Conservation (phyloP, 305 asterid species). For the Euphrasia arctica region DNA sequence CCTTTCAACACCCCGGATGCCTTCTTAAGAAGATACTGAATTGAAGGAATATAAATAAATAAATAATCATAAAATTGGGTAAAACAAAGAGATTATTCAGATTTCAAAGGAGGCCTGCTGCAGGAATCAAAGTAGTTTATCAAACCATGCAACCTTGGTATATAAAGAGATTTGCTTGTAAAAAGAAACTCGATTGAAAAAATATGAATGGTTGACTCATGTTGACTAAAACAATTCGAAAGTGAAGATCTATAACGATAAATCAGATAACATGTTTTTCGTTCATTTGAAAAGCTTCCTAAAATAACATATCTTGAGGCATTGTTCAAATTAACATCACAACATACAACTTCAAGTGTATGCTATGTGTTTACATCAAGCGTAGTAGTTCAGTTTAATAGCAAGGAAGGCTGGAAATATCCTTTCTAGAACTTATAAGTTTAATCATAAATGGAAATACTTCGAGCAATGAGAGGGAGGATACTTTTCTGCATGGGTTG, state of each 20-base stretch:
- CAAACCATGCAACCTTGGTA: slow-evolving; percentile 8
- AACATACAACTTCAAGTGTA: background rate
- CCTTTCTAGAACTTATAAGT: slow-evolving; percentile 19
- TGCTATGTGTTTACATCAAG: slow-evolving; percentile 1
- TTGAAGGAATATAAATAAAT: slow-evolving; percentile 18
- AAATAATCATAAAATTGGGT: slow-evolving; percentile 11
- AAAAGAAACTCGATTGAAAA: background rate
- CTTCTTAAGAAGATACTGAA: slow-evolving; percentile 68
- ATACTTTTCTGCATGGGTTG: background rate
- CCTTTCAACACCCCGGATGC: slow-evolving; percentile 46
- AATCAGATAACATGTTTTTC: too few relatives aligned
- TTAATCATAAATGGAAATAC: background rate
- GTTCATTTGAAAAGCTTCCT: background rate
- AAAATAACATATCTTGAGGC: slow-evolving; percentile 10
- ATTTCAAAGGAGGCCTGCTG: slow-evolving; percentile 5
- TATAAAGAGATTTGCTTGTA: slow-evolving; percentile 9
- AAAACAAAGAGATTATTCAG: slow-evolving; percentile 17
- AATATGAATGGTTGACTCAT: background rate
- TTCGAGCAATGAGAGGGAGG: background rate
- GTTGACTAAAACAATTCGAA: slow-evolving; percentile 2
- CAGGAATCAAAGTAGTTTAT: slow-evolving; percentile 10
- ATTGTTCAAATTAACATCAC: slow-evolving; percentile 16
- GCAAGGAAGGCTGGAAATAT: slow-evolving; percentile 3
- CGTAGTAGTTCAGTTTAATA: slow-evolving; percentile 12
- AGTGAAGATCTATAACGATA: too few relatives aligned